Evolutionary conservation across 164 flowering plant genomes (phyloP), one percentile per base, ranked within the genome.

Genomic region (Litsea cubeba): DNA sequence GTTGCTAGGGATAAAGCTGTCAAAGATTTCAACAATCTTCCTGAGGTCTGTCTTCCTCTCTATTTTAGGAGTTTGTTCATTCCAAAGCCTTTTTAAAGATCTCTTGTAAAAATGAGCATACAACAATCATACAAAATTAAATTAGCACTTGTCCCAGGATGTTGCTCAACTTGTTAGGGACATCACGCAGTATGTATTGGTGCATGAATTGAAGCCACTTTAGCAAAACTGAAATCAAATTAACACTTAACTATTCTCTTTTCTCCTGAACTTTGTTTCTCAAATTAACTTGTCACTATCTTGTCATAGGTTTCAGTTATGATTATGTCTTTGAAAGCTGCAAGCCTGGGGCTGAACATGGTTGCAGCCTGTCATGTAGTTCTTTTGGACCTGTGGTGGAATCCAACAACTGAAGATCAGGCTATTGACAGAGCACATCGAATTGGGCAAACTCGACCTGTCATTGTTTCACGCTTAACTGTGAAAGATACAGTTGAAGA

Each of bases 331-430:
- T 78, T 95, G 24, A 93, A 95, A 83, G 99, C 99, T 49, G 98
- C 97, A 75, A 95, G 92, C 71, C 95, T 95, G 74, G 99, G 98
- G 71, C 82, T 95, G 26, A 95, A 95, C 74, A 88, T 95, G 98
- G 97, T 93, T 76, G 96, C 95, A 76, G 99, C 99, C 74, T 89
- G 87, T 82, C 97, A 87, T 85, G 97, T 95, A 73, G 85, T 95
- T 72, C 90, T 95, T 73, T 78, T 93, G 81, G 97, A 95, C 82
- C 95, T 91, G 23, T 93, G 97, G 99, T 95, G 99, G 99, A 95
- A 95, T 86, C 99, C 98, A 69, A 89, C 98, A 23, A 95, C 97
- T 65, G 98, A 95, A 86, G 99, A 95, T 79, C 99, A 95, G 78
- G 99, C 99, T 70, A 70, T 95, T 83, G 98, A 93, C 76, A 85